These are phyloP conservation scores for Penicillium cinerascens DNA, from an alignment of 495 filamentous ascomycete species.

Conservation along the genomic window DNA sequence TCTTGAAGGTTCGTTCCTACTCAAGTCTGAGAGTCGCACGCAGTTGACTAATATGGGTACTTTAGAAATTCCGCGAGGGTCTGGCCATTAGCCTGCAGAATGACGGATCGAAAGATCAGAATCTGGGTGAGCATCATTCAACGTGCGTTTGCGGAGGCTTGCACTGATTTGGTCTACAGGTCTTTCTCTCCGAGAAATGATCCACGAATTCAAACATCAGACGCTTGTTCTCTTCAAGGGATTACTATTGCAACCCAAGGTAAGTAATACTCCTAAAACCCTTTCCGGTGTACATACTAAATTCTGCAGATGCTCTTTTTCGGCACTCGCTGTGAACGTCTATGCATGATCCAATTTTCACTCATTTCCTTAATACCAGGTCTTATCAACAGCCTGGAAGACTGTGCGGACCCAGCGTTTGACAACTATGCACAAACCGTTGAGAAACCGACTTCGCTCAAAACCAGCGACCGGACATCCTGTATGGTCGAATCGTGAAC, in stretches of 20 bases:
- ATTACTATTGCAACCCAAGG: conserved; percentile 90
- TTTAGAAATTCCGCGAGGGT: conserved; percentile 86
- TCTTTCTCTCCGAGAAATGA: conserved; percentile 83
- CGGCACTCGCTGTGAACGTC: conserved; percentile 83
- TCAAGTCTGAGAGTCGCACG: not conserved
- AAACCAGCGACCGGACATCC: conserved; percentile 87
- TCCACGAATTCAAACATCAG: conserved; percentile 90
- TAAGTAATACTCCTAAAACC: conserved; percentile 27
- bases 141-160: not conserved
- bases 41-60: conserved; percentile 11
- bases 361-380: conserved; percentile 91
- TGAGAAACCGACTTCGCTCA: conserved; percentile 75
- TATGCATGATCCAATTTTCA: conserved; percentile 98
- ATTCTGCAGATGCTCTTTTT: conserved; percentile 92
- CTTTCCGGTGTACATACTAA: conserved; percentile 2
- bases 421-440: conserved; percentile 76
- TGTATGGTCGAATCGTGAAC: conserved; percentile 34
- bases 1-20: conserved; percentile 55
- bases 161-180: conserved; percentile 41
- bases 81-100: conserved; percentile 63
- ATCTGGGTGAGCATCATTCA: conserved; percentile 58
- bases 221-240: conserved; percentile 93
- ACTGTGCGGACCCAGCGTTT: conserved; percentile 88
- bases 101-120: conserved; percentile 75
- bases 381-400: conserved; percentile 77